Conservation (phyloP, 2,329 filamentous ascomycete species). For the Botrytis sinoallii region DNA sequence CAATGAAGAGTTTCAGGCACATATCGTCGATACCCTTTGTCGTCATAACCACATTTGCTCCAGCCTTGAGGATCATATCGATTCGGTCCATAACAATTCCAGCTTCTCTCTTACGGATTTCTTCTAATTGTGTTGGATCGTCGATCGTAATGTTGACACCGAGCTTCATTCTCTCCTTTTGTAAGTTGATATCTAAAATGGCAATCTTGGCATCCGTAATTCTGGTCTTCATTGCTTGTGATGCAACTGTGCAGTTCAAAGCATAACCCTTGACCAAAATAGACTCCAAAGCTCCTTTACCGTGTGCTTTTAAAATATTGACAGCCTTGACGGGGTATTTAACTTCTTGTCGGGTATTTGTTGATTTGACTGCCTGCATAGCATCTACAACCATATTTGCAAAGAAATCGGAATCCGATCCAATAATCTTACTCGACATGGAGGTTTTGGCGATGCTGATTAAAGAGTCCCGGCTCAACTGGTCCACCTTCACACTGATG, state of each 20-base stretch:
- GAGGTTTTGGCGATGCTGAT: slow-evolving; percentile 96
- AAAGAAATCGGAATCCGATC: slow-evolving; percentile 93
- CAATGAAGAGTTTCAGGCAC: slow-evolving; percentile 89
- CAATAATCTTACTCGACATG: slow-evolving; percentile 99
- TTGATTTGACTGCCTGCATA: slow-evolving; percentile 90
- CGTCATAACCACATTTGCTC: slow-evolving; percentile 92
- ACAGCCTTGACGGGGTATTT: slow-evolving; percentile 99
- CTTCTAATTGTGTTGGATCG: slow-evolving; percentile 93
- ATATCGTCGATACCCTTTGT: slow-evolving; percentile 99
- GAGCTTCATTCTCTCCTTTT: slow-evolving; percentile 99
- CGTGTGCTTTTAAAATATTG: slow-evolving; percentile 97
- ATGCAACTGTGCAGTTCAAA: slow-evolving; percentile 96
- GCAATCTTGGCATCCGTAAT: slow-evolving; percentile 95
- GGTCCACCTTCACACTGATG: slow-evolving; percentile 92
- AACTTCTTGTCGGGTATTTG: slow-evolving; percentile 82
- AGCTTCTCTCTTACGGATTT: slow-evolving; percentile 89
- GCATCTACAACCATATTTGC: slow-evolving; percentile 96
- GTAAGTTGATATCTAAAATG: slow-evolving; percentile 93
- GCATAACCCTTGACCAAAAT: slow-evolving; percentile 93
- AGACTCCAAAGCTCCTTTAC: slow-evolving; percentile 86
- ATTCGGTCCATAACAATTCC: slow-evolving; percentile 92
- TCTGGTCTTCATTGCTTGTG: slow-evolving; percentile 94
- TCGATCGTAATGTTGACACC: slow-evolving; percentile 98
- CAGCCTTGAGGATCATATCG: slow-evolving; percentile 96
- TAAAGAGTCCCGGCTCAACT: slow-evolving; percentile 83